Evolutionary conservation across 2,329 filamentous ascomycete species (phyloP).

Genomic region (Cladophialophora bantiana): DNA sequence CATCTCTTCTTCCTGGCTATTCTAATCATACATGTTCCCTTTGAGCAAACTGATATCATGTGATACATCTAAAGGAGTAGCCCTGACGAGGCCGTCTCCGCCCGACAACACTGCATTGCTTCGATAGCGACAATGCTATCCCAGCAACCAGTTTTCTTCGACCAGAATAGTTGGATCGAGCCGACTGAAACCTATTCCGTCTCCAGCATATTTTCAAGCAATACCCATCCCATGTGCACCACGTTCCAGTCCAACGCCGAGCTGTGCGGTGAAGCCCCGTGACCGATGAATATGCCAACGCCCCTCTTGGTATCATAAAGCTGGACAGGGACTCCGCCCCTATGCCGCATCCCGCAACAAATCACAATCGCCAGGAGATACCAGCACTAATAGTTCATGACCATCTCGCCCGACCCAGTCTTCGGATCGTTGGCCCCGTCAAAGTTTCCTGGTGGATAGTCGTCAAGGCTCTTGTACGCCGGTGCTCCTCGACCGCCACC

Average conservation of each 20-base stretch:
- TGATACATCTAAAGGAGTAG: background rate
- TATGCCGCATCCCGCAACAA: background rate
- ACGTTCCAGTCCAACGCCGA: background rate
- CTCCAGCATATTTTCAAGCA: background rate
- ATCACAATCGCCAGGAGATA: background rate
- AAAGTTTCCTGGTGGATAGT: slow-evolving; percentile 50
- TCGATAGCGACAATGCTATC: background rate
- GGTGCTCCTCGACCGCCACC: slow-evolving; percentile 53
- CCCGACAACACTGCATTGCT: background rate
- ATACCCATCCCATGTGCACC: background rate
- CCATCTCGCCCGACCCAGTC: slow-evolving; percentile 36
- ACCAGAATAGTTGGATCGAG: background rate
- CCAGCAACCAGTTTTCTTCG: background rate
- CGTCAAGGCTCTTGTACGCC: slow-evolving; percentile 72
- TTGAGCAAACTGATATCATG: background rate
- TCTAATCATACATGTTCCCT: background rate
- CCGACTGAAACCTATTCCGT: background rate
- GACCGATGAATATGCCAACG: background rate
- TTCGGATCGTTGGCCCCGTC: slow-evolving; percentile 42
- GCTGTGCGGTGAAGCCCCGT: background rate
- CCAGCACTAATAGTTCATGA: slow-evolving; percentile 40
- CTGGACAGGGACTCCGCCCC: background rate
- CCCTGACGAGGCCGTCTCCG: background rate
- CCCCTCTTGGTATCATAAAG: background rate
- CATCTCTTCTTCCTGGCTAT: background rate